A percentile compares a stretch with the other conserved stretches of the same genome.
Evolutionary conservation across 2,329 filamentous ascomycete species (phyloP).

Genomic region (Endothia cerciana): DNA sequence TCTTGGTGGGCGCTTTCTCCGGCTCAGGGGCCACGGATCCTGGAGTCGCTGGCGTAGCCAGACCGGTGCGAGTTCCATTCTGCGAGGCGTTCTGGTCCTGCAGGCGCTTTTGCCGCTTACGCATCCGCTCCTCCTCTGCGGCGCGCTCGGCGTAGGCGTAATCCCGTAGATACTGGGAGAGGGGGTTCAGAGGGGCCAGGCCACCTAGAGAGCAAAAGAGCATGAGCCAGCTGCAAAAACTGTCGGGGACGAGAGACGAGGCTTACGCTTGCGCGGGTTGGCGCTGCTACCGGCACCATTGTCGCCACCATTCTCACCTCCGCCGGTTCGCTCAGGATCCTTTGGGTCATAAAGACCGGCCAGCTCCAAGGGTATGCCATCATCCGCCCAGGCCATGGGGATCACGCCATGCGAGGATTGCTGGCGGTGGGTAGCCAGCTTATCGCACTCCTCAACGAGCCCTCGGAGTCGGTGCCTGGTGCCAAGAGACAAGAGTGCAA

Average conservation of each 20-base stretch:
- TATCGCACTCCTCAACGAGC: slow-evolving; percentile 76
- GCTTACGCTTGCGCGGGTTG: slow-evolving; percentile 64
- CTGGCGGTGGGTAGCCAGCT: slow-evolving; percentile 71
- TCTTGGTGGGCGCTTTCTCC: slow-evolving; percentile 79
- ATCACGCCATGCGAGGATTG: slow-evolving; percentile 79
- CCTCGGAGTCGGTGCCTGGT: slow-evolving; percentile 78
- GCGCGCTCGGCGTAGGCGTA: slow-evolving; percentile 69
- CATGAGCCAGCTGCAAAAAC: slow-evolving; percentile 20
- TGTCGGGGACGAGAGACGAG: slow-evolving; percentile 14
- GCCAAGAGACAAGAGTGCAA: slow-evolving; percentile 81
- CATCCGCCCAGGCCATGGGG: slow-evolving; percentile 74
- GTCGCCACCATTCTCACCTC: slow-evolving; percentile 45
- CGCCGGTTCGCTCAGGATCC: slow-evolving; percentile 32
- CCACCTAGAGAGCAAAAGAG: slow-evolving; percentile 39
- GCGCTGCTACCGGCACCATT: slow-evolving; percentile 58
- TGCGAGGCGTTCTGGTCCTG: slow-evolving; percentile 57
- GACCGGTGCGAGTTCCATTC: slow-evolving; percentile 56
- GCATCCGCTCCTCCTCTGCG: slow-evolving; percentile 72
- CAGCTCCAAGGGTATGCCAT: slow-evolving; percentile 61
- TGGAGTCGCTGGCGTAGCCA: slow-evolving; percentile 63
- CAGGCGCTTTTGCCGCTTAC: slow-evolving; percentile 66
- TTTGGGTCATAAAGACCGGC: slow-evolving; percentile 36
- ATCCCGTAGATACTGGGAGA: slow-evolving; percentile 59
- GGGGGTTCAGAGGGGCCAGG: slow-evolving; percentile 50
- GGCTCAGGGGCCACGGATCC: slow-evolving; percentile 65